Evolutionary conservation across 768 basidiomycete species (phyloP), one percentile per base, ranked within the genome.

Genomic region (Chlorophyllum brunneum): DNA sequence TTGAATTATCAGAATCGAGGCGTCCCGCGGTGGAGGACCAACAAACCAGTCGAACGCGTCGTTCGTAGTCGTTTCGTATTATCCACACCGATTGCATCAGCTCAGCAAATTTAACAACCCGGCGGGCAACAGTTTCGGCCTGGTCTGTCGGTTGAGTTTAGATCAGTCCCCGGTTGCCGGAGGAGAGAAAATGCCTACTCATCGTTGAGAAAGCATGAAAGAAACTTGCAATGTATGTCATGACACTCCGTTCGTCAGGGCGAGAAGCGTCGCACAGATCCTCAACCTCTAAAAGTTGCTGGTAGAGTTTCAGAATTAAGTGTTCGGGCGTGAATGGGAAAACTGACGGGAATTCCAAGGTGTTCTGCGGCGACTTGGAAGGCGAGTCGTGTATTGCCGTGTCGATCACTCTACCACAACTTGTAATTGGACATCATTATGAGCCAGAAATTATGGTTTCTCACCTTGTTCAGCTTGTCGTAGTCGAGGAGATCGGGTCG

Each of bases 181-280:
- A 45, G 27, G 30, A 30, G 37, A 27, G 8, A 45, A 6, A 26
- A 4, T 9, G 68, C 81, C 45, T 58, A 95, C 95, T 92, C 87
- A 97, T 95, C 0, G 91, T 86, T 0, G 94, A 95, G 67, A 99
- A 99, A 0, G 95, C 95, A 64, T 98, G 97, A 77, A 99, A 99
- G 70, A 80, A 98, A 60, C 91, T 91, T 29, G 97, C 97, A 40
- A 99, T 88, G 59, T 98, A 98, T 4, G 94, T 98, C 92, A 98
- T 98, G 9, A 98, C 91, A 67, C 89, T 92, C 31, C 93, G 85
- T 69, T 99, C 97, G 66, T 99, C 97, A 0, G 95, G 95, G 41
- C 79, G 81, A n/a, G 74, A 74, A 0, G 85, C 81, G 62, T 94
- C 92, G 59, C 92, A 95, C 26, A 99, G 68, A 74, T 99, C 97